These are phyloP conservation scores for Logfia minima DNA, from an alignment of 129 eudicot genomes.

Conservation along the genomic window DNA sequence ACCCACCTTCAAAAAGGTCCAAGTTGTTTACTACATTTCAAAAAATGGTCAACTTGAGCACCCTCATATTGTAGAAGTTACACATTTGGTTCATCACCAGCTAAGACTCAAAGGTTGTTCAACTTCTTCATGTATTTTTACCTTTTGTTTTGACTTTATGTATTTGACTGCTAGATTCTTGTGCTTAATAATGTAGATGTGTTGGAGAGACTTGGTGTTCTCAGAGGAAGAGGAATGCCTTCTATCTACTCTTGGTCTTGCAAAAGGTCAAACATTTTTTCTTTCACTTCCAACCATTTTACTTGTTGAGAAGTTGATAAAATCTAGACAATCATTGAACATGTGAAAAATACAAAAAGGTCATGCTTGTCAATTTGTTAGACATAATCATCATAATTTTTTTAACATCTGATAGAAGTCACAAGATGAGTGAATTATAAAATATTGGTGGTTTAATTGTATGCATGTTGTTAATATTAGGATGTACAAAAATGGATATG, in stretches of 20 bases:
- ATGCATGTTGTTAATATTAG: conserved; percentile 29
- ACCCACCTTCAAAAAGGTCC: conserved; percentile 65
- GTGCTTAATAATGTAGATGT: conserved; percentile 49
- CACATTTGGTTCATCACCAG: conserved; percentile 69
- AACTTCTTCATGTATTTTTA: background rate
- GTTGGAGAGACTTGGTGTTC: conserved; percentile 58
- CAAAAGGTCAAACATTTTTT: conserved; percentile 55
- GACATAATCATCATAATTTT: background rate
- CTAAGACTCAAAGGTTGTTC: conserved; percentile 74
- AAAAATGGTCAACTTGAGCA: conserved; percentile 97
- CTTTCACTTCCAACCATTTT: background rate
- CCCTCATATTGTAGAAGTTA: conserved; percentile 80
- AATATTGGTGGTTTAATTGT: background rate
- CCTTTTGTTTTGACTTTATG: background rate
- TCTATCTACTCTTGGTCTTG: conserved; percentile 95
- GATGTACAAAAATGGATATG: conserved; percentile 94
- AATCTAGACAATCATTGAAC: background rate
- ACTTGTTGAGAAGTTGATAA: background rate
- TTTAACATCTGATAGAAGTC: background rate
- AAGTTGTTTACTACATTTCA: conserved; percentile 82
- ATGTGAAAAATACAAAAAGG: background rate
- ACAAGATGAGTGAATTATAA: background rate
- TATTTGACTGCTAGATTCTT: background rate
- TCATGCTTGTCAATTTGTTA: background rate
- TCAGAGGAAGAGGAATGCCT: conserved; percentile 93